Evolutionary conservation across 176 grass and related monocot genomes (phyloP).

Genomic region (Microstegium vimineum): DNA sequence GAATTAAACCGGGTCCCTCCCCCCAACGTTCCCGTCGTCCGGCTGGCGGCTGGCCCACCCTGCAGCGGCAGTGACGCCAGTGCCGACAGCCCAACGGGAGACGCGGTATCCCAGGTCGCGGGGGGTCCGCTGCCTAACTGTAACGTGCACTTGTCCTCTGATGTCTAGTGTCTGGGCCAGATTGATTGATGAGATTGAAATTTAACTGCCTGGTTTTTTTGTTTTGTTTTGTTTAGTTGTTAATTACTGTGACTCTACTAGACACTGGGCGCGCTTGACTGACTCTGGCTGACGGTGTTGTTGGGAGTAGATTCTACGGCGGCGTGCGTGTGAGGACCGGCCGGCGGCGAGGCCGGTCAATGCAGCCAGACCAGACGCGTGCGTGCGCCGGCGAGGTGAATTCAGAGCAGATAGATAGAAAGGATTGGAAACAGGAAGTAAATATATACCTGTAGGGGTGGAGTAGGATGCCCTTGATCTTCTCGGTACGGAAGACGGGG

Average conservation of each 20-base stretch:
- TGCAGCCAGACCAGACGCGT: not conserved
- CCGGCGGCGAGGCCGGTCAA: not conserved
- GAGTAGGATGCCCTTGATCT: slow-evolving; percentile 53
- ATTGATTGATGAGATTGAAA: not conserved
- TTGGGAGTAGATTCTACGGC: too few relatives aligned
- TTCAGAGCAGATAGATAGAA: not conserved
- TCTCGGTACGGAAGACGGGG: slow-evolving; percentile 58
- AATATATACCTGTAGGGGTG: slow-evolving; percentile 40
- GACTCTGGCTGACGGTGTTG: too few relatives aligned
- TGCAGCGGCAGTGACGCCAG: not conserved
- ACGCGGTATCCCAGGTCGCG: not conserved
- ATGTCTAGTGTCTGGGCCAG: not conserved
- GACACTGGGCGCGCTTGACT: too few relatives aligned
- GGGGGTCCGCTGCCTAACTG: not conserved
- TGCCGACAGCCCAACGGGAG: slow-evolving; percentile 15
- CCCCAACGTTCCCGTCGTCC: not conserved
- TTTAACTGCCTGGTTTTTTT: too few relatives aligned
- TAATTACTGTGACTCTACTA: too few relatives aligned
- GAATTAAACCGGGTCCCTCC: not conserved
- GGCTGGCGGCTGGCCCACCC: not conserved
- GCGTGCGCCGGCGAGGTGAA: not conserved
- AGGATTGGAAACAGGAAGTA: not conserved
- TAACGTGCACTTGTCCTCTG: slow-evolving; percentile 18
- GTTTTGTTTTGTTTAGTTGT: not conserved
- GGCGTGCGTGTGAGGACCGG: too few relatives aligned